phyloP scores from a whole-genome alignment of 768 basidiomycete species.

The Exsudoporus frostii region DNA sequence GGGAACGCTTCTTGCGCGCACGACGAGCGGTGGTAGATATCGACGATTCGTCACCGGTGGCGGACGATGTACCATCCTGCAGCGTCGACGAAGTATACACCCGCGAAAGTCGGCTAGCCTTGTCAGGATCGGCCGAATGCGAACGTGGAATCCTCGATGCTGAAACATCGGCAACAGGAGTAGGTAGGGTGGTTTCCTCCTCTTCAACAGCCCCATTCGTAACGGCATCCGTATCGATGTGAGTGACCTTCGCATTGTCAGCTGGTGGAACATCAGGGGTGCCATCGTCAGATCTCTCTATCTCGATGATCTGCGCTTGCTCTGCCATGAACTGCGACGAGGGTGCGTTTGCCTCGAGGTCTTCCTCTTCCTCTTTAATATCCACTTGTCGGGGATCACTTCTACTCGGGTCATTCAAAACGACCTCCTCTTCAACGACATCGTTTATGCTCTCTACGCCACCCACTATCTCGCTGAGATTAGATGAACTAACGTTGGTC shows the following conservation, averaged over 20 bases:
- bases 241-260: conserved; percentile 4
- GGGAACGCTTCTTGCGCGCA: conserved; percentile 53
- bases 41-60: conserved; percentile 69
- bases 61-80: conserved; percentile 53
- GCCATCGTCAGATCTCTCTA: conserved; percentile 23
- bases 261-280: conserved; percentile 11
- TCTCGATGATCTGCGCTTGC: conserved; percentile 16
- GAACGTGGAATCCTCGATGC: conserved; percentile 63
- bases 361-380: conserved; percentile 30
- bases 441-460: conserved; percentile 31
- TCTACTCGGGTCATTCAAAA: conserved; percentile 13
- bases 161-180: conserved; percentile 38
- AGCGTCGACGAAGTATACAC: conserved; percentile 53
- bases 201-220: conserved; percentile 25
- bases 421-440: conserved; percentile 23
- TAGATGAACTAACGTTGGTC: conserved; percentile 26
- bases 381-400: conserved; percentile 20
- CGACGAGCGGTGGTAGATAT: conserved; percentile 52
- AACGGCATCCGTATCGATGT: conserved; percentile 21
- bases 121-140: conserved; percentile 78
- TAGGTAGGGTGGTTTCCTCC: conserved; percentile 31
- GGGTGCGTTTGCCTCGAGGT: conserved; percentile 5
- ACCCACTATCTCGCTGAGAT: conserved; percentile 33
- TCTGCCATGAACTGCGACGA: conserved; percentile 6
- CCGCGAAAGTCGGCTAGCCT: conserved; percentile 54